Percentiles rank a stretch among this genome's conserved stretches.
phyloP scores from a whole-genome alignment of 1,284 basidiomycete species.

The Wolfiporia cocos region DNA sequence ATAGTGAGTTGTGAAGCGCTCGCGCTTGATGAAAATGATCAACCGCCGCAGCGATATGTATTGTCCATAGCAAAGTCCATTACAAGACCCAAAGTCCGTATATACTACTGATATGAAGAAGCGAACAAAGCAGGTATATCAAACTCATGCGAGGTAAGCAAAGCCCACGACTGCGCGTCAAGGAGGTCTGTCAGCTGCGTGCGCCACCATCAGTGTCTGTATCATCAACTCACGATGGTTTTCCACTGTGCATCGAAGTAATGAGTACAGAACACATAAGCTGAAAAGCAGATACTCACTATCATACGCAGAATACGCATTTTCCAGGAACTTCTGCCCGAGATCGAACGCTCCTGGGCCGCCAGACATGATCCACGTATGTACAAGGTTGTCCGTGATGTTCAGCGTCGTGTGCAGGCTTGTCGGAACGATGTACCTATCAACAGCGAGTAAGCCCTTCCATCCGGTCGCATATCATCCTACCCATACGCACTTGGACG shows the following conservation, averaged over 20 bases:
- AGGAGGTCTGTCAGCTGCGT: background rate
- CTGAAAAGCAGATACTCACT: slow-evolving; percentile 2
- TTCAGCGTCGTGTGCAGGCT: slow-evolving; percentile 7
- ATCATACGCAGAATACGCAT: slow-evolving; percentile 10
- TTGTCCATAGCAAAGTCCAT: too few species aligned
- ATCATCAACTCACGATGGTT: slow-evolving; percentile 4
- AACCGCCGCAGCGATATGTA: too few species aligned
- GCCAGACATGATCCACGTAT: slow-evolving; percentile 10
- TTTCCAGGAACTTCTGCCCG: slow-evolving; percentile 11
- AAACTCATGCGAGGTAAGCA: slow-evolving; percentile 1
- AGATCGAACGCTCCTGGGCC: slow-evolving; percentile 5
- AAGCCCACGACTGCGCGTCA: background rate
- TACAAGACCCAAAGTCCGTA: too few species aligned
- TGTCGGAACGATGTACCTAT: slow-evolving; percentile 9
- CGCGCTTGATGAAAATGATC: too few species aligned
- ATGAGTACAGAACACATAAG: background rate
- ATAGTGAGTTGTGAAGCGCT: too few species aligned
- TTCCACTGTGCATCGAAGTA: background rate
- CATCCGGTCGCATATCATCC: background rate
- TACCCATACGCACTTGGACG: slow-evolving; percentile 3
- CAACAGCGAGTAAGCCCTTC: too few species aligned
- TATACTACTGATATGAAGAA: too few species aligned
- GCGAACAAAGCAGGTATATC: too few species aligned
- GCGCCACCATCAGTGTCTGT: background rate
- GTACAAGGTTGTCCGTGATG: slow-evolving; percentile 9